Percentiles rank a stretch among this genome's conserved stretches.
These are phyloP conservation scores for Wilcoxina mikolae DNA, from an alignment of 495 filamentous ascomycete genomes.

Conservation along the genomic window DNA sequence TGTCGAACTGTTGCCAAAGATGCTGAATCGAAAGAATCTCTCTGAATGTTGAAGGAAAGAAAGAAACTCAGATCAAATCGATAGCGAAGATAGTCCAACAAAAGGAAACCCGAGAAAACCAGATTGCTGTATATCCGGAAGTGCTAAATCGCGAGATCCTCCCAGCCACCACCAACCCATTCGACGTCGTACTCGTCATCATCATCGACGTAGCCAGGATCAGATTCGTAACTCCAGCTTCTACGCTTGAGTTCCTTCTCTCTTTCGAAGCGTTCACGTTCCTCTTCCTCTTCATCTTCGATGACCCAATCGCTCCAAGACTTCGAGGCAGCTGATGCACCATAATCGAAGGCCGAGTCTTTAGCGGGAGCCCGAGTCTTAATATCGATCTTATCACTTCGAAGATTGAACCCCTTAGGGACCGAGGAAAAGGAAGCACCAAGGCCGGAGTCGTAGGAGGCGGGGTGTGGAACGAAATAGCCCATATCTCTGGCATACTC, in stretches of 20 bases:
- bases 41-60: neutral
- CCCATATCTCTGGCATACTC: slow-evolving; percentile 32
- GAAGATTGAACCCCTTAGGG: slow-evolving; percentile 17
- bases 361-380: slow-evolving; percentile 7
- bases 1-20: slow-evolving; percentile 4
- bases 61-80: slow-evolving; percentile 14
- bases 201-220: slow-evolving; percentile 21
- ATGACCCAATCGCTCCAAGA: slow-evolving; percentile 29
- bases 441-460: slow-evolving; percentile 30
- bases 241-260: slow-evolving; percentile 28
- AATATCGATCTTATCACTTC: slow-evolving; percentile 24
- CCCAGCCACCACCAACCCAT: slow-evolving; percentile 28
- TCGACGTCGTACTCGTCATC: slow-evolving; percentile 27
- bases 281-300: slow-evolving; percentile 28
- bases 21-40: neutral
- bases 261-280: slow-evolving; percentile 24
- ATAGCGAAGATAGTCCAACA: slow-evolving; percentile 1
- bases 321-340: slow-evolving; percentile 19
- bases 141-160: slow-evolving; percentile 25
- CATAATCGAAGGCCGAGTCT: neutral
- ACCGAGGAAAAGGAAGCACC: slow-evolving; percentile 27
- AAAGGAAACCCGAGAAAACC: neutral
- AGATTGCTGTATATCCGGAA: slow-evolving; percentile 3
- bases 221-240: slow-evolving; percentile 28
- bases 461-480: slow-evolving; percentile 23